A percentile compares a stretch with the other conserved stretches of the same genome.
phyloP scores from a whole-genome alignment of 768 basidiomycete genomes.

The Calocybe indica region DNA sequence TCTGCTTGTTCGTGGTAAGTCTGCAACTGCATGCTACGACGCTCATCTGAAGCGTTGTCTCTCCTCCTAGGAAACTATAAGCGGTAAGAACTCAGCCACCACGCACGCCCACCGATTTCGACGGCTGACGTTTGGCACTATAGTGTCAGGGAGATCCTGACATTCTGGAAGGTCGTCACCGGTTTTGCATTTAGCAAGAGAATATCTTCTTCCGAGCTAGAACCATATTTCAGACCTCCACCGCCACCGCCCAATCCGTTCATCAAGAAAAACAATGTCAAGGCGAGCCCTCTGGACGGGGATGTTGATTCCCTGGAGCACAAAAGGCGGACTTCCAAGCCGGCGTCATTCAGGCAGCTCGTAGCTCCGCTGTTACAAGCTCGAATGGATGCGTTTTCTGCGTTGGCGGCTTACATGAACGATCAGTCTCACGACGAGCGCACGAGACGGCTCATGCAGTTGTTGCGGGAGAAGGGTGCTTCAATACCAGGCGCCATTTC shows the following conservation, averaged over 20 bases:
- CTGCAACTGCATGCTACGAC: slow-evolving; percentile 4
- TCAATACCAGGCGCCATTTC: slow-evolving; percentile 8
- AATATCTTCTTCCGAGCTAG: slow-evolving; percentile 17
- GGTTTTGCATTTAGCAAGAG: slow-evolving; percentile 25
- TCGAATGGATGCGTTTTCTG: slow-evolving; percentile 18
- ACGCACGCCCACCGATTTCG: too few species aligned
- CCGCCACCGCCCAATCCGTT: slow-evolving; percentile 35
- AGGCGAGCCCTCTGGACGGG: too few species aligned
- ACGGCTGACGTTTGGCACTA: not conserved
- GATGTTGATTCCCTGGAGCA: too few species aligned
- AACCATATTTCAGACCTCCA: slow-evolving; percentile 30
- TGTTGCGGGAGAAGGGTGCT: slow-evolving; percentile 16
- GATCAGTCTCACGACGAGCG: slow-evolving; percentile 1
- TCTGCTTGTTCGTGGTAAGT: slow-evolving; percentile 28
- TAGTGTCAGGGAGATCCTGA: slow-evolving; percentile 28
- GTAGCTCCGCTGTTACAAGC: slow-evolving; percentile 26
- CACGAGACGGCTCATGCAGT: slow-evolving; percentile 4
- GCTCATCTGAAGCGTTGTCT: not conserved
- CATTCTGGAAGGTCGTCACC: slow-evolving; percentile 31
- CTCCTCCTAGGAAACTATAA: slow-evolving; percentile 24
- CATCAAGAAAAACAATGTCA: slow-evolving; percentile 18
- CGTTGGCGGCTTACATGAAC: slow-evolving; percentile 16
- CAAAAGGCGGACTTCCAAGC: too few species aligned
- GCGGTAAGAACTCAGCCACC: slow-evolving; percentile 15
- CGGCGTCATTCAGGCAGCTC: slow-evolving; percentile 12